These are phyloP conservation scores for Sclerotinia spermophila DNA, from an alignment of 2,329 filamentous ascomycete species.

Conservation along the genomic window DNA sequence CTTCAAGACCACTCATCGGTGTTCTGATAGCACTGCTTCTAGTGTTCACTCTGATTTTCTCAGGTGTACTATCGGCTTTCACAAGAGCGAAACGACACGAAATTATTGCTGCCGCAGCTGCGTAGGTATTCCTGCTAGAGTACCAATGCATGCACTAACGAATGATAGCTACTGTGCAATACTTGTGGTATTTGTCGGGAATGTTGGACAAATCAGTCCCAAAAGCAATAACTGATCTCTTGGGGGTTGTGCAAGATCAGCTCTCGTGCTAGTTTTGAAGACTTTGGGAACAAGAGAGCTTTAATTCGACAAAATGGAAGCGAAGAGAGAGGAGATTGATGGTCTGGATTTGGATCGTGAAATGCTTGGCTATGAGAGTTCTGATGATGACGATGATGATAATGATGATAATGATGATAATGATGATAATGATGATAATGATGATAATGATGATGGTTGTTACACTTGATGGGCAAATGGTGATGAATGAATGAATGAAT, in stretches of 20 bases:
- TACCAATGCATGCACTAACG: not conserved
- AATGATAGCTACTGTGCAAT: not conserved
- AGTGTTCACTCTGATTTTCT: constrained; percentile 26
- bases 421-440: no score
- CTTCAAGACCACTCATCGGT: not conserved
- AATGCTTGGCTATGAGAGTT: not conserved
- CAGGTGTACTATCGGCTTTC: constrained; percentile 22
- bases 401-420: no score
- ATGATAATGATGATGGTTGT: no score
- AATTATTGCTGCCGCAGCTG: constrained; percentile 28
- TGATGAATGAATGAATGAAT: no score
- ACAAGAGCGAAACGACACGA: constrained; percentile 30
- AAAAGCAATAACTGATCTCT: no score
- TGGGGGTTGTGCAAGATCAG: not conserved
- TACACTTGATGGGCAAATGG: no score
- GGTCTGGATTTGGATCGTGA: not conserved
- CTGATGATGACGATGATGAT: no score
- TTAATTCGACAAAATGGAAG: no score
- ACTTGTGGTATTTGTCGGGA: not conserved
- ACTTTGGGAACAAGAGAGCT: not conserved
- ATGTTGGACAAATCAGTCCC: not conserved
- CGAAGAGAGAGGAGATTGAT: not conserved
- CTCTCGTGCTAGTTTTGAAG: not conserved
- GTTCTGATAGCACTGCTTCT: constrained; percentile 10
- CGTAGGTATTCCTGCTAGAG: constrained; percentile 17